These are phyloP conservation scores for Fragilariopsis cylindrus DNA, from an alignment of 108 stramenopile species.

Conservation along the genomic window DNA sequence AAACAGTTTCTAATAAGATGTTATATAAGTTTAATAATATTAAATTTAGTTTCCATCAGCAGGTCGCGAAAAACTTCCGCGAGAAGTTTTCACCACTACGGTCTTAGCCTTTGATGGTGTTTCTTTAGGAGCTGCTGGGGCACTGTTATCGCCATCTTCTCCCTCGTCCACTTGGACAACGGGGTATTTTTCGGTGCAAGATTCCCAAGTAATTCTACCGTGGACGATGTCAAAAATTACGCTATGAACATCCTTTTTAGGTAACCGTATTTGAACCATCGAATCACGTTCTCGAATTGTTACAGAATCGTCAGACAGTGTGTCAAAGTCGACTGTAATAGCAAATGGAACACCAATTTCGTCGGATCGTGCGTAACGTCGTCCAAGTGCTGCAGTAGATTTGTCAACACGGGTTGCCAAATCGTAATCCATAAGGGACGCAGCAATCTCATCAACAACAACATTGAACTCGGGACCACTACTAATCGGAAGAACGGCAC, in stretches of 20 bases:
- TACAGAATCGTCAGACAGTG: conserved; percentile 84
- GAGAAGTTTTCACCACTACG: conserved; percentile 43
- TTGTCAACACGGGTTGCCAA: conserved; percentile 90
- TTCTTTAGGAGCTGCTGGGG: conserved; percentile 9
- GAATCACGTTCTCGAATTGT: conserved; percentile 99
- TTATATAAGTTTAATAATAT: too few relatives aligned
- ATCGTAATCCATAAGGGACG: conserved; percentile 82
- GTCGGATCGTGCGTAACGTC: conserved; percentile 95
- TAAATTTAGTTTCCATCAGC: conserved; percentile 10
- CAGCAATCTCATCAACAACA: conserved; percentile 82
- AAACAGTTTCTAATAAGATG: too few relatives aligned
- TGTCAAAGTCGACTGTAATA: conserved; percentile 98
- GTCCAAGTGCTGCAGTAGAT: conserved; percentile 87
- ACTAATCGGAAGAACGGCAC: conserved; percentile 92
- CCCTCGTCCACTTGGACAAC: conserved; percentile 80
- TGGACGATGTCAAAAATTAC: conserved; percentile 81
- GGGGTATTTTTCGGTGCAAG: conserved; percentile 70
- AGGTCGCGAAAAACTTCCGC: conserved; percentile 56
- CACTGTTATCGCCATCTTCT: conserved; percentile 31
- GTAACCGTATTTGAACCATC: conserved; percentile 88
- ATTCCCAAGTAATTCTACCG: conserved; percentile 73
- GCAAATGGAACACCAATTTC: conserved; percentile 99
- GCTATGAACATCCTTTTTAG: conserved; percentile 71
- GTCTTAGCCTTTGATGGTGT: conserved; percentile 18
- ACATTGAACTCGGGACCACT: conserved; percentile 78